Conservation (phyloP, 1,284 basidiomycete species). For the Puccinia brachypodii region DNA sequence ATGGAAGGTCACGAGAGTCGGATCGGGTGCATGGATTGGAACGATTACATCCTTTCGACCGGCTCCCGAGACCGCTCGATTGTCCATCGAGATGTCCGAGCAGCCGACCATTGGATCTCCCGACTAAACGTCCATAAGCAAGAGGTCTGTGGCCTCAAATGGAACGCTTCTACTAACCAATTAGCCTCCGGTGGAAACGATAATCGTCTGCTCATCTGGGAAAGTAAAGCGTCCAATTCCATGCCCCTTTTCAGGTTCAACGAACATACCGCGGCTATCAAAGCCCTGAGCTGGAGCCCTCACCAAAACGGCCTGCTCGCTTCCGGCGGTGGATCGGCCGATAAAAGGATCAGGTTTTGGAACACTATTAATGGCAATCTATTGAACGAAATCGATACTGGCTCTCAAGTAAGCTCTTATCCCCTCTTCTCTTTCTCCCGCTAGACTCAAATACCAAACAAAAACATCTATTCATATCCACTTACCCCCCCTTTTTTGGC, state of each 20-base stretch:
- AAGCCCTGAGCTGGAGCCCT: conserved; percentile 96
- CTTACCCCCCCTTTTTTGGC: conserved; percentile 48
- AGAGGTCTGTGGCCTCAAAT: conserved; percentile 93
- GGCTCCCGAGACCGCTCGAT: conserved; percentile 89
- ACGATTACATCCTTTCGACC: conserved; percentile 79
- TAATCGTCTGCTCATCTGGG: conserved; percentile 96
- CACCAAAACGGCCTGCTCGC: conserved; percentile 88
- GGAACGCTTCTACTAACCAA: conserved; percentile 64
- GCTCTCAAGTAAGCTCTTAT: conserved; percentile 66
- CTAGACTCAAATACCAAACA: too few species aligned
- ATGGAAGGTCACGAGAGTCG: conserved; percentile 81
- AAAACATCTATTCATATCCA: not conserved
- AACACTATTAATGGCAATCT: conserved; percentile 73
- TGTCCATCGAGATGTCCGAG: conserved; percentile 85
- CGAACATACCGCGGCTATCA: conserved; percentile 94
- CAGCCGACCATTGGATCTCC: conserved; percentile 70
- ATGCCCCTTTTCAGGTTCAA: conserved; percentile 86
- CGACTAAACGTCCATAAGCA: conserved; percentile 81
- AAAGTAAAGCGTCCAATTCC: not conserved
- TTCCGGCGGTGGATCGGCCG: conserved; percentile 93
- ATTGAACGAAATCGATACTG: conserved; percentile 73
- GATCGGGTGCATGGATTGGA: conserved; percentile 93
- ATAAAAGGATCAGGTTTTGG: conserved; percentile 95
- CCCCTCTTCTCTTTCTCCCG: not conserved
- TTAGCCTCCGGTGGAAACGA: conserved; percentile 97